A percentile compares a stretch with the other conserved stretches of the same genome.
Evolutionary conservation across 2,329 filamentous ascomycete species (phyloP).

Genomic region (Epichloe gansuensis): DNA sequence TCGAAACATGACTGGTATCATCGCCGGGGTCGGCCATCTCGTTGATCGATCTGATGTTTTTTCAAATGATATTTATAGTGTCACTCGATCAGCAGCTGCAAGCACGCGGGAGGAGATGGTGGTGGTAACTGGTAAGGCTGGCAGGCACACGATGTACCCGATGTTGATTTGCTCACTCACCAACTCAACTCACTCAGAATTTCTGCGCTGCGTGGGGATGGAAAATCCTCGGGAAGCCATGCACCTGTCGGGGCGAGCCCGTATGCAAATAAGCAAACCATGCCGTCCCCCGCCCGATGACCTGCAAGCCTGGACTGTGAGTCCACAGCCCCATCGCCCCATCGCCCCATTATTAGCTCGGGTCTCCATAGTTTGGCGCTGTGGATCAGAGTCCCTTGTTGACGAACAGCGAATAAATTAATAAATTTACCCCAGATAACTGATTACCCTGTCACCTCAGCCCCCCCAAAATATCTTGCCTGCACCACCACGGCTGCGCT

Average conservation of each 20-base stretch:
- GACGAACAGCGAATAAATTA: not conserved
- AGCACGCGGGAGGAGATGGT: not conserved
- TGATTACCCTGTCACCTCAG: not conserved
- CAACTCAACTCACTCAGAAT: not conserved
- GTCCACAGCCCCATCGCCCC: not conserved
- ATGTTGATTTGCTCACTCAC: not conserved
- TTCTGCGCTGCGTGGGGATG: not conserved
- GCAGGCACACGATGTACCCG: not conserved
- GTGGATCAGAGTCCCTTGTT: not conserved
- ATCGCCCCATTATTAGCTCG: not conserved
- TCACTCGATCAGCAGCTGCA: not conserved
- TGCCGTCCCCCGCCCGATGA: not conserved
- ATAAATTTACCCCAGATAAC: not conserved
- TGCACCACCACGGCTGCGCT: not conserved
- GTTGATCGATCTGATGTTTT: not conserved
- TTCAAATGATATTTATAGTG: not conserved
- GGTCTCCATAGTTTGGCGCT: not conserved
- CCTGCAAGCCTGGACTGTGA: not conserved
- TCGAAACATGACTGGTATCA: conserved; percentile 61
- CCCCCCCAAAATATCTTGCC: not conserved
- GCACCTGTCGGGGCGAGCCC: not conserved
- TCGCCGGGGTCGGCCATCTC: conserved; percentile 83
- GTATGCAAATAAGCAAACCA: not conserved
- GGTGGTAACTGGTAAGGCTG: not conserved
- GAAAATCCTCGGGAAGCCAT: not conserved